Conservation (phyloP, 345 rosid genomes). For the Boechera stricta region DNA sequence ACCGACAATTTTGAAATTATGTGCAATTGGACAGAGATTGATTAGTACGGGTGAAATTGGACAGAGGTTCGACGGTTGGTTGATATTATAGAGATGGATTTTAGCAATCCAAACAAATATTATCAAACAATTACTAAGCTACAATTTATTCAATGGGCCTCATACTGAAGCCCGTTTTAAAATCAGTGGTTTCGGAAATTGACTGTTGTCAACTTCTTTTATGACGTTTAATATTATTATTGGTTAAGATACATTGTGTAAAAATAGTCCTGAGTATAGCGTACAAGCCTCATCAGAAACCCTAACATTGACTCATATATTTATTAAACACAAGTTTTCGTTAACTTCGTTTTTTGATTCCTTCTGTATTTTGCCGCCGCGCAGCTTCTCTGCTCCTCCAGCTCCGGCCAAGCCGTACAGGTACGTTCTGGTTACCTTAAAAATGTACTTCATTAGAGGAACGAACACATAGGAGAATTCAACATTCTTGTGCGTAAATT, state of each 20-base stretch:
- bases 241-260: not conserved
- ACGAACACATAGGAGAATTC: not conserved
- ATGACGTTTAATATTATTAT: not conserved
- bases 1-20: too few relatives aligned
- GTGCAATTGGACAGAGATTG: too few relatives aligned
- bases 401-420: constrained; percentile 10
- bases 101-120: too few relatives aligned
- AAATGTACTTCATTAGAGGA: not conserved
- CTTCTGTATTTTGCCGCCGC: not conserved
- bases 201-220: not conserved
- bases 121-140: too few relatives aligned
- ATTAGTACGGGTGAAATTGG: too few relatives aligned
- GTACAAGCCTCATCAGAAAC: not conserved
- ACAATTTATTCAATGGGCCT: not conserved
- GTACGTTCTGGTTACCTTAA: constrained; percentile 8
- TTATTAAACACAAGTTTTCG: not conserved
- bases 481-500: not conserved
- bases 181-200: not conserved
- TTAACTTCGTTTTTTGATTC: not conserved
- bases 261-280: not conserved
- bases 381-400: not conserved
- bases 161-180: not conserved
- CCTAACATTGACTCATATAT: constrained; percentile 14
- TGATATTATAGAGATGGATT: too few relatives aligned
- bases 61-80: too few relatives aligned